Base-by-base conservation (phyloP, 306 rosid genomes). In the Lathyrus oleraceus region DNA sequence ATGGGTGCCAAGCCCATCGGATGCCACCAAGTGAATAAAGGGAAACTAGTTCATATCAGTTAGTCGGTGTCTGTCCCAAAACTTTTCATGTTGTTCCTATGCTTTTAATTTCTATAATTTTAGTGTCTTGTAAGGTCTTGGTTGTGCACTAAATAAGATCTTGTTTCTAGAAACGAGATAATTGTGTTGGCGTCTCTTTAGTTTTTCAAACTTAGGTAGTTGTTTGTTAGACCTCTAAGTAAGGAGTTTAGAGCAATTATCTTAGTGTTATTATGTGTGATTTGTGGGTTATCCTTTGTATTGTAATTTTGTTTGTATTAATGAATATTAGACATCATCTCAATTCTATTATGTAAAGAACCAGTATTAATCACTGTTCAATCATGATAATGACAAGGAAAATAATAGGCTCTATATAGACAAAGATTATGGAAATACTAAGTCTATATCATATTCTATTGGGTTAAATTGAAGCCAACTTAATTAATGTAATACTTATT, bases 1-100 rank as follows among this genome's bases (percentile, higher is more conserved):
- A 61, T 70, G 84, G 86, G 65, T 67, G 21, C 84, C 82, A 13
- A 47, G 47, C 6, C 61, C 84, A 14, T 21, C 76, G 3, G 40
- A 10, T 16, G 72, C 80, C 23, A 11, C 82, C 27, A 38, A 30
- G 25, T 79, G 49, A 56, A 44, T 20, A 28, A 17, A 40, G 30
- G 16, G 47, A 11, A 58, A 17, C 4, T 71, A 28, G 36, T 45
- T 44, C 2, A 1, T 28, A 44, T 27, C 25, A 5, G 28, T 70
- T 49, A 13, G 11, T 39, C 13, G 15, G 30, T 45, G 58, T 66
- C 15, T 10, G 48, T 58, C 2, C 21, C 3, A 0, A n/a, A 21
- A 14, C 1, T 17, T 39, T 62, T 20, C 21, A 5, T 42, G 6
- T 8, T 65, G 36, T 21, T 65, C 8, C 16, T 7, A 19, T 49